Conservation (phyloP, 2,329 filamentous ascomycete species). For the Atkinsonella hypoxylon region DNA sequence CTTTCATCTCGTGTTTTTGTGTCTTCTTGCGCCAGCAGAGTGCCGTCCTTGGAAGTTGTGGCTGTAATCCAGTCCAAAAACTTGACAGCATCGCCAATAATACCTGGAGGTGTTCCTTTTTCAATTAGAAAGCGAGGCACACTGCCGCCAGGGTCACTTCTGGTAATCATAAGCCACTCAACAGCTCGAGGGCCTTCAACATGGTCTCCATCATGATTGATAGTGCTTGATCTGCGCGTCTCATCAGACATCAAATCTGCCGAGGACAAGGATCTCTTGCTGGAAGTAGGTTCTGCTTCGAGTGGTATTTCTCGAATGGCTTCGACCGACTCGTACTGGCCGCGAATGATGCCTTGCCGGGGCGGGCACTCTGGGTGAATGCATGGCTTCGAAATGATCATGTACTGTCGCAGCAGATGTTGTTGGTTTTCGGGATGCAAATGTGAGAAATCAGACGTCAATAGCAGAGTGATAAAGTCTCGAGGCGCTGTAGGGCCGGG, state of each 20-base stretch:
- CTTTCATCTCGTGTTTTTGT: not conserved
- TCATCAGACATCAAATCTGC: conserved; percentile 20
- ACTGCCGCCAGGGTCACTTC: conserved; percentile 78
- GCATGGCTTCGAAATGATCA: conserved; percentile 80
- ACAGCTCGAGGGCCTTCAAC: conserved; percentile 31
- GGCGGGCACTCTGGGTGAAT: conserved; percentile 61
- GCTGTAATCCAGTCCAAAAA: conserved; percentile 62
- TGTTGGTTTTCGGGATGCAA: conserved; percentile 17
- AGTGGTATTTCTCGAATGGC: conserved; percentile 73
- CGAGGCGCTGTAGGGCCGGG: conserved; percentile 77
- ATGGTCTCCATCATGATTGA: conserved; percentile 15
- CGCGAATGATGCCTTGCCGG: conserved; percentile 64
- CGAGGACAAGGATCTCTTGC: conserved; percentile 22
- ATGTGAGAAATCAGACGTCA: conserved; percentile 50
- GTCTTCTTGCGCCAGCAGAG: not conserved
- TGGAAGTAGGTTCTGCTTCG: conserved; percentile 22
- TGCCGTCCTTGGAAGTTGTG: conserved; percentile 19
- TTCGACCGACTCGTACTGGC: conserved; percentile 84
- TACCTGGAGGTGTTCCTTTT: conserved; percentile 70
- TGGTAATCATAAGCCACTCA: conserved; percentile 89
- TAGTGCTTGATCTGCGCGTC: conserved; percentile 9
- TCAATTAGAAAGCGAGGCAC: conserved; percentile 90
- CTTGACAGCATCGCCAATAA: conserved; percentile 66
- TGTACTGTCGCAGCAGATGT: conserved; percentile 50
- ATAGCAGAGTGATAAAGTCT: conserved; percentile 73